Conservation (phyloP, 139 green algal genomes). For the Chlorella sp. region DNA sequence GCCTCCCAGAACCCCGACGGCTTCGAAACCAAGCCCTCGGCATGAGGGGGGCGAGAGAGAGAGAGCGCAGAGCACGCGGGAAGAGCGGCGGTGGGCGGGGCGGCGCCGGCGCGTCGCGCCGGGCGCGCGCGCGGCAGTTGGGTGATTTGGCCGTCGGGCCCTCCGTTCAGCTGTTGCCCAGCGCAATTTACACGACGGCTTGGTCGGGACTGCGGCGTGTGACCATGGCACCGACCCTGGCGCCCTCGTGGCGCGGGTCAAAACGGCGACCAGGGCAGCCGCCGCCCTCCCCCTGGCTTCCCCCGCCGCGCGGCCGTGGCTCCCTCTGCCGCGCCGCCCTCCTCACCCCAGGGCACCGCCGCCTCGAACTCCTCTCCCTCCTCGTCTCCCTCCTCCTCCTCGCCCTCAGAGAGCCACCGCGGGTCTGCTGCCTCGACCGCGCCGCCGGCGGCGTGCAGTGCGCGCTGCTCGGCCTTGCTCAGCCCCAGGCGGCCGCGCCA, state of each 20-base stretch:
- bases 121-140: too few species aligned
- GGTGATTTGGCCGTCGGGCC: too few species aligned
- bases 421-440: background rate
- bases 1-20: slow-evolving; percentile 87
- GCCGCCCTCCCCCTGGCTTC: background rate
- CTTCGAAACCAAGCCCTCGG: too few species aligned
- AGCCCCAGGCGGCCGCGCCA: slow-evolving; percentile 57
- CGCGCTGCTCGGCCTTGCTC: slow-evolving; percentile 45
- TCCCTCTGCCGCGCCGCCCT: too few species aligned
- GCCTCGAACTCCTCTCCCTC: background rate
- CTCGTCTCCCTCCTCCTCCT: background rate
- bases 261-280: background rate
- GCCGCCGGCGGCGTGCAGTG: slow-evolving; percentile 8
- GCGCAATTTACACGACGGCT: too few species aligned
- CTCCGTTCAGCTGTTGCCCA: too few species aligned
- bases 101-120: too few species aligned
- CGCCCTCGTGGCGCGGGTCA: too few species aligned
- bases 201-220: too few species aligned
- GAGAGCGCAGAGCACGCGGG: slow-evolving; percentile 7
- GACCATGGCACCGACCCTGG: too few species aligned
- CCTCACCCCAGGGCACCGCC: background rate
- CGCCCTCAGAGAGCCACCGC: background rate
- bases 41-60: slow-evolving; percentile 16
- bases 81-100: background rate
- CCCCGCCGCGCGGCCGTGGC: background rate